A percentile compares a stretch with the other conserved stretches of the same genome.
Conservation (phyloP, 2,329 filamentous ascomycete genomes). For the Sclerotinia borealis region DNA sequence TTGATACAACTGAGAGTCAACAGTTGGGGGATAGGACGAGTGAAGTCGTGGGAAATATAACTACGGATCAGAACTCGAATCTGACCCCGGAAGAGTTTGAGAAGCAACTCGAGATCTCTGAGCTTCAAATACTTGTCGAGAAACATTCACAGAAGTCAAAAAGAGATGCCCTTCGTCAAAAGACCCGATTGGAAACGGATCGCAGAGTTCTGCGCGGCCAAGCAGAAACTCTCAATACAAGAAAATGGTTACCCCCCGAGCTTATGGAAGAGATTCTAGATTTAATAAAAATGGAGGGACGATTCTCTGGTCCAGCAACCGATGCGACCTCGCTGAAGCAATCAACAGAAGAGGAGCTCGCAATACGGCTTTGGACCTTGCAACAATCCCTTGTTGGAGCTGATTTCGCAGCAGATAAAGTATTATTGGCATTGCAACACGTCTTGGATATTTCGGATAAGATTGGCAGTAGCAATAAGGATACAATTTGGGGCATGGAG, state of each 20-base stretch:
- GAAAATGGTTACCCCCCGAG: constrained; percentile 76
- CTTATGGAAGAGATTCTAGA: constrained; percentile 72
- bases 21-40: background rate
- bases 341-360: constrained; percentile 69
- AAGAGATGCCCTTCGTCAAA: constrained; percentile 72
- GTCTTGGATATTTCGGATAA: constrained; percentile 62
- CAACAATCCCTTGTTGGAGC: constrained; percentile 64
- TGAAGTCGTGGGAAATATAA: constrained; percentile 11
- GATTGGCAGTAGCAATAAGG: constrained; percentile 50
- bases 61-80: constrained; percentile 34
- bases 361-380: constrained; percentile 77
- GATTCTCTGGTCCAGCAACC: constrained; percentile 40
- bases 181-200: constrained; percentile 75
- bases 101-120: constrained; percentile 80
- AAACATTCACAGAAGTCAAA: constrained; percentile 74
- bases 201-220: constrained; percentile 74
- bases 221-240: constrained; percentile 63
- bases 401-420: constrained; percentile 59
- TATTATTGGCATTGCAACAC: constrained; percentile 59
- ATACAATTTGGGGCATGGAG: constrained; percentile 76
- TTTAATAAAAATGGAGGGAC: constrained; percentile 60
- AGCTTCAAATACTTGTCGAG: constrained; percentile 81
- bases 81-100: constrained; percentile 86
- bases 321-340: constrained; percentile 40
- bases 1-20: constrained; percentile 15